Percentiles rank a stretch among this genome's conserved stretches.
Conservation (phyloP, 371 early-diverging fungal species). For the Globomyces sp. region DNA sequence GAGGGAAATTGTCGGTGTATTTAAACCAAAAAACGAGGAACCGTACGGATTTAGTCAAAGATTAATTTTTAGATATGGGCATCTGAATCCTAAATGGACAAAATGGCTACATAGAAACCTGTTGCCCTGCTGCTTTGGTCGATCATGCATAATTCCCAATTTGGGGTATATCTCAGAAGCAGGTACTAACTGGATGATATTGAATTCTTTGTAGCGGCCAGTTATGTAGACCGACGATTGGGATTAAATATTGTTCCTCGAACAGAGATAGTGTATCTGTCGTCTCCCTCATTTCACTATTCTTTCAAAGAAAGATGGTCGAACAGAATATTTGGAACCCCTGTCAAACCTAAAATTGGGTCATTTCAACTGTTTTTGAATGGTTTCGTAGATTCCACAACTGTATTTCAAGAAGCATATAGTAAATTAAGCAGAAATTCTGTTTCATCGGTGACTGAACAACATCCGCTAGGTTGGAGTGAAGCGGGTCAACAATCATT, state of each 20-base stretch:
- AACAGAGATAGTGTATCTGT: slow-evolving; percentile 74
- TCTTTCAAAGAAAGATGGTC: slow-evolving; percentile 33
- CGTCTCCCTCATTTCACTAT: slow-evolving; percentile 79
- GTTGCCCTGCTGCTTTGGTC: slow-evolving; percentile 88
- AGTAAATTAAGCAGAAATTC: slow-evolving; percentile 11
- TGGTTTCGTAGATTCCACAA: slow-evolving; percentile 78
- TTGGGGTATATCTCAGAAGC: slow-evolving; percentile 88
- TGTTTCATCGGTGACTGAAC: slow-evolving; percentile 5
- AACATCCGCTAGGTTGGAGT: slow-evolving; percentile 59
- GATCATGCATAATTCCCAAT: slow-evolving; percentile 85
- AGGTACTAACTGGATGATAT: too few relatives aligned
- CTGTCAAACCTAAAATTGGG: slow-evolving; percentile 77
- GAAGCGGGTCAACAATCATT: slow-evolving; percentile 65
- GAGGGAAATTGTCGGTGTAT: slow-evolving; percentile 81
- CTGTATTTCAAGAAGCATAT: slow-evolving; percentile 63
- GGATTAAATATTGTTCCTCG: slow-evolving; percentile 78
- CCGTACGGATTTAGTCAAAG: slow-evolving; percentile 56
- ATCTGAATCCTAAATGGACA: slow-evolving; percentile 89
- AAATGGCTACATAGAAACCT: slow-evolving; percentile 89
- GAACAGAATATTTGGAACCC: slow-evolving; percentile 35
- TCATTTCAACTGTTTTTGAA: slow-evolving; percentile 83
- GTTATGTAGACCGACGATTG: slow-evolving; percentile 72
- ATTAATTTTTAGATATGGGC: slow-evolving; percentile 40
- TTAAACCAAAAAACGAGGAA: slow-evolving; percentile 94
- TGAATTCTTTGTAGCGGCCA: slow-evolving; percentile 51